These are phyloP conservation scores for Coniosporium tulheliwenetii DNA, from an alignment of 2,329 filamentous ascomycete genomes.

Conservation along the genomic window DNA sequence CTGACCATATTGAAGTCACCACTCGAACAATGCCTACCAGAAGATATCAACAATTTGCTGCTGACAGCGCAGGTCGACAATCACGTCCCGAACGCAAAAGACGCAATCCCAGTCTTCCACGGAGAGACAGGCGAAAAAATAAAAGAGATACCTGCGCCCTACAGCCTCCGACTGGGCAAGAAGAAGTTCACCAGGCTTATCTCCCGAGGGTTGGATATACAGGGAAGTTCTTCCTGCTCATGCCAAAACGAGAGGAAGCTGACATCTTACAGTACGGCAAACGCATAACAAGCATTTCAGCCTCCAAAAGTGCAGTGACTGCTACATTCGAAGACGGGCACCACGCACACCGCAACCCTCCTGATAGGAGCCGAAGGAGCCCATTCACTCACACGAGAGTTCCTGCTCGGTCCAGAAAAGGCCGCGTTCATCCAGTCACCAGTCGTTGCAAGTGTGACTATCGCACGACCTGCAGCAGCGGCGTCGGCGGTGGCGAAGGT, in stretches of 20 bases:
- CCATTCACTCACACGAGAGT: constrained; percentile 13
- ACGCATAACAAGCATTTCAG: constrained; percentile 22
- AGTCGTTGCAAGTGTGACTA: not conserved
- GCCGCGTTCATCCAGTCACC: not conserved
- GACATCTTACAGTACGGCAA: constrained; percentile 18
- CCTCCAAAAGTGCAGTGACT: constrained; percentile 13
- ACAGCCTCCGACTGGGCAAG: constrained; percentile 12
- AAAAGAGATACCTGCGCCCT: constrained; percentile 11
- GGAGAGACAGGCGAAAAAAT: constrained; percentile 11
- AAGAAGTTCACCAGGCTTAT: constrained; percentile 14
- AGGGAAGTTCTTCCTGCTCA: too few species aligned
- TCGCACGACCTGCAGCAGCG: not conserved
- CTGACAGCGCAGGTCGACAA: constrained; percentile 12
- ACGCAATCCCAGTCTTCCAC: constrained; percentile 11
- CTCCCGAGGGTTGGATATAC: constrained; percentile 12
- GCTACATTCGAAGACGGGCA: constrained; percentile 20
- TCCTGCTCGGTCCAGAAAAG: not conserved
- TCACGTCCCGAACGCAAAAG: constrained; percentile 8
- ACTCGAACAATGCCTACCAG: constrained; percentile 14
- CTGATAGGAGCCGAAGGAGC: constrained; percentile 22
- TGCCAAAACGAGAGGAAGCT: too few species aligned
- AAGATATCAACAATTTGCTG: constrained; percentile 9
- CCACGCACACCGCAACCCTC: constrained; percentile 14
- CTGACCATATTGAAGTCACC: constrained; percentile 4
- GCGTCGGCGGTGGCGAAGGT: not conserved